Percentiles rank a stretch among this genome's conserved stretches.
Evolutionary conservation across 75 land plant genomes (phyloP).

Genomic region (Cupressus sempervirens): DNA sequence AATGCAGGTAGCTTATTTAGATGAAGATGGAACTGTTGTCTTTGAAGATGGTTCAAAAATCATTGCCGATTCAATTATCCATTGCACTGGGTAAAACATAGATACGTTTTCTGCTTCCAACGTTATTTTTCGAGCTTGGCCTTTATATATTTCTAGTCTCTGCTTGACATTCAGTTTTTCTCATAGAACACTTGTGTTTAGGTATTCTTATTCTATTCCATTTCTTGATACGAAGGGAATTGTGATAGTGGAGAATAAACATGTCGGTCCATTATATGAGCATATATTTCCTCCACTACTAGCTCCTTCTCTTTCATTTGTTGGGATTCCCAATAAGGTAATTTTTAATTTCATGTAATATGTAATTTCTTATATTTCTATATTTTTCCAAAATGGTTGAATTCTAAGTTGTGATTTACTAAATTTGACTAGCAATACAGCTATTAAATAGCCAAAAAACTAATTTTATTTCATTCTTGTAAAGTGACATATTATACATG

Average conservation of each 20-base stretch:
- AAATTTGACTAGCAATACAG: neutral
- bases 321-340: conserved; percentile 86
- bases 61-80: conserved; percentile 61
- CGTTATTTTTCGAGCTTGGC: neutral
- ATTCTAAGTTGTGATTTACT: neutral
- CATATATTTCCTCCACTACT: conserved; percentile 81
- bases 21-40: neutral
- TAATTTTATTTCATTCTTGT: neutral
- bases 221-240: conserved; percentile 81
- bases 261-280: conserved; percentile 81
- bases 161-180: neutral
- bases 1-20: neutral
- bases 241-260: conserved; percentile 57
- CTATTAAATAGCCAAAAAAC: neutral
- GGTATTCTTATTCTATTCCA: conserved; percentile 81
- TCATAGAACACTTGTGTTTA: conserved; percentile 24
- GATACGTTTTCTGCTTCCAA: neutral
- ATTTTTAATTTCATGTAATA: neutral
- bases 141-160: neutral
- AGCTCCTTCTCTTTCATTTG: conserved; percentile 82
- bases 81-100: conserved; percentile 72
- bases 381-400: neutral
- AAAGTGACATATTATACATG: neutral
- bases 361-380: neutral
- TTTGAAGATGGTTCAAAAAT: conserved; percentile 51